A percentile compares a stretch with the other conserved stretches of the same genome.
phyloP scores from a whole-genome alignment of 768 basidiomycete species.

The Boletus tylopilopsis region DNA sequence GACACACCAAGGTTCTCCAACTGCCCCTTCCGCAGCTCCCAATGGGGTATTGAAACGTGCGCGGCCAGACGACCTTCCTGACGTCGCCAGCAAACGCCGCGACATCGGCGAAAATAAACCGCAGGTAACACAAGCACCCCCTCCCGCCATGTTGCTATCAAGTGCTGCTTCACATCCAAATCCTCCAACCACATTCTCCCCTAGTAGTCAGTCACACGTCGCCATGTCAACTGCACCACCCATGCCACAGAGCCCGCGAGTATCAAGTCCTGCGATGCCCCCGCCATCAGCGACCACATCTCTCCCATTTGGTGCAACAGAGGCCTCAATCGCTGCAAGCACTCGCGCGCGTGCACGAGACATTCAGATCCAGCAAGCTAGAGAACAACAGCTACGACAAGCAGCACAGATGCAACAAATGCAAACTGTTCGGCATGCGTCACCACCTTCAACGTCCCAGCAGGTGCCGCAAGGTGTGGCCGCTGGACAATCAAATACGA shows the following conservation, averaged over 20 bases:
- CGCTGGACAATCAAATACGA: conserved; percentile 15
- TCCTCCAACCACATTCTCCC: conserved; percentile 20
- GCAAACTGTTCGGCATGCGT: conserved; percentile 40
- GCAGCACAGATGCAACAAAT: conserved; percentile 33
- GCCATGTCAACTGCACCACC: conserved; percentile 11
- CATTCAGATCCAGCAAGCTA: conserved; percentile 34
- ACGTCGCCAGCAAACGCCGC: conserved; percentile 56
- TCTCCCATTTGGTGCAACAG: conserved; percentile 29
- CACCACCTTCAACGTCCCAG: conserved; percentile 33
- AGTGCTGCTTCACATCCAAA: conserved; percentile 15
- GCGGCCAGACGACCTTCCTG: conserved; percentile 48
- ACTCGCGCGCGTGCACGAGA: conserved; percentile 33
- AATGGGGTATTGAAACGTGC: conserved; percentile 55
- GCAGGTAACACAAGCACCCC: conserved; percentile 42
- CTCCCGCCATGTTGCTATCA: conserved; percentile 15
- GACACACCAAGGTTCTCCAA: conserved; percentile 24
- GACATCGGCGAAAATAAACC: conserved; percentile 64
- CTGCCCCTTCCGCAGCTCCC: conserved; percentile 13
- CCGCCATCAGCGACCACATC: conserved; percentile 28
- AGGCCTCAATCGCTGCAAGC: conserved; percentile 33
- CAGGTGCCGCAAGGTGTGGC: conserved; percentile 18
- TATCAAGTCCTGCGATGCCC: conserved; percentile 30
- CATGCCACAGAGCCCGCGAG: conserved; percentile 31
- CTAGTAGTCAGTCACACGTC: conserved; percentile 16
- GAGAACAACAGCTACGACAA: conserved; percentile 34